Evolutionary conservation across 805 yeast species (phyloP).

Genomic region (Kluyveromyces dobzhanskii): DNA sequence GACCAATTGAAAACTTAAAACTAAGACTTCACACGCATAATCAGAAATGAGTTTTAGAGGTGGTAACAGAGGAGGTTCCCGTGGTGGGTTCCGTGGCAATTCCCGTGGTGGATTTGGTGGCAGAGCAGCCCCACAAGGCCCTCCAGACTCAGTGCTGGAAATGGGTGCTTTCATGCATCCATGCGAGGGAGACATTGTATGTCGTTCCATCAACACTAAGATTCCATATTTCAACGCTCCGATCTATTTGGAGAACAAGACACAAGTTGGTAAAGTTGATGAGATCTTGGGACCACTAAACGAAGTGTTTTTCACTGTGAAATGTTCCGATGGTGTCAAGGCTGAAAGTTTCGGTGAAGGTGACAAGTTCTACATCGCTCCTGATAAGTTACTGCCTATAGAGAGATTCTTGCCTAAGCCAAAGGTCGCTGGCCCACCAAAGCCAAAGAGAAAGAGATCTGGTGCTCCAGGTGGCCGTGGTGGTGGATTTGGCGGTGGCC

Average conservation of each 20-base stretch:
- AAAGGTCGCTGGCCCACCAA: slow-evolving; percentile 75
- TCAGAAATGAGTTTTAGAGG: slow-evolving; percentile 35
- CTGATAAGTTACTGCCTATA: slow-evolving; percentile 89
- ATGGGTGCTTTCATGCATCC: slow-evolving; percentile 90
- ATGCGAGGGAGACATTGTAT: slow-evolving; percentile 95
- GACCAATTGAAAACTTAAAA: too few species aligned
- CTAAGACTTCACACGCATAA: too few species aligned
- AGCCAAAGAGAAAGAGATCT: slow-evolving; percentile 59
- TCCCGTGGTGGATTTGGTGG: slow-evolving; percentile 51
- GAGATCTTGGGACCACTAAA: slow-evolving; percentile 96
- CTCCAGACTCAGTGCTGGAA: slow-evolving; percentile 90
- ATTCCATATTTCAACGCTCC: slow-evolving; percentile 99
- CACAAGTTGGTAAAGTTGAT: slow-evolving; percentile 94
- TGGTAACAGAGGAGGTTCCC: slow-evolving; percentile 33
- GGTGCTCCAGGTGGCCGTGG: slow-evolving; percentile 47
- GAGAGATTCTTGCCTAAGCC: slow-evolving; percentile 98
- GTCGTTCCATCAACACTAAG: slow-evolving; percentile 89
- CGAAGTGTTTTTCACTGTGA: slow-evolving; percentile 95
- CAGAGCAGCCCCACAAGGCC: slow-evolving; percentile 78
- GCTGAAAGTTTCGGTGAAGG: slow-evolving; percentile 91
- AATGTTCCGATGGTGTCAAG: slow-evolving; percentile 93
- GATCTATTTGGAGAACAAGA: slow-evolving; percentile 90
- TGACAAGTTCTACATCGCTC: slow-evolving; percentile 91
- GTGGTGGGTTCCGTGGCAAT: slow-evolving; percentile 31
- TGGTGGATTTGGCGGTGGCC: slow-evolving; percentile 38